Evolutionary conservation across 106 monocot species (phyloP).

Genomic region (Xerophyta viscosa): DNA sequence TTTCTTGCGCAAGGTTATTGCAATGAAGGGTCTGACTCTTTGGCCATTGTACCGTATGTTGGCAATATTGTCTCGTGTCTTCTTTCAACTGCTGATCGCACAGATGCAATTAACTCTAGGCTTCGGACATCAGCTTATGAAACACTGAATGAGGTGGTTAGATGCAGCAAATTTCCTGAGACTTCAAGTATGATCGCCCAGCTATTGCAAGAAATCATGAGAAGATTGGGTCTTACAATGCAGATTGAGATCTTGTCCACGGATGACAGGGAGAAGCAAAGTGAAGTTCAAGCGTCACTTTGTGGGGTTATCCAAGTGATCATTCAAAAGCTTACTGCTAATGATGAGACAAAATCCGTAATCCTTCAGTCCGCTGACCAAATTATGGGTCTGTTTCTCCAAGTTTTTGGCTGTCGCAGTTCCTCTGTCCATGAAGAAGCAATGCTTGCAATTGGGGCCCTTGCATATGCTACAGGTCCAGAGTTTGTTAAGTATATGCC

Average conservation of each 20-base stretch:
- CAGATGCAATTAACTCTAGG: conserved; percentile 35
- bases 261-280: conserved; percentile 53
- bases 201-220: conserved; percentile 44
- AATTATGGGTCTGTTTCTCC: conserved; percentile 65
- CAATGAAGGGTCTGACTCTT: conserved; percentile 23
- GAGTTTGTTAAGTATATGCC: conserved; percentile 71
- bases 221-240: conserved; percentile 25
- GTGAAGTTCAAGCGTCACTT: conserved; percentile 37
- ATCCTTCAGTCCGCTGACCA: conserved; percentile 61
- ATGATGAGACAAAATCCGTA: conserved; percentile 36
- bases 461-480: conserved; percentile 70
- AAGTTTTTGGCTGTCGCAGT: conserved; percentile 66
- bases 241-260: conserved; percentile 42
- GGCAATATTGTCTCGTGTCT: conserved; percentile 48
- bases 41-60: conserved; percentile 39
- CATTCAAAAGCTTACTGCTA: conserved; percentile 37
- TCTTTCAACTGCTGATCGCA: conserved; percentile 50
- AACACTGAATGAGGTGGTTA: conserved; percentile 50
- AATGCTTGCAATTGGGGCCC: conserved; percentile 86
- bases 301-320: conserved; percentile 57
- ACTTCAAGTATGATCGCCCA: conserved; percentile 34
- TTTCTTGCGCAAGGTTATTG: conserved; percentile 80
- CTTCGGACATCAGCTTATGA: conserved; percentile 70
- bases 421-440: conserved; percentile 86
- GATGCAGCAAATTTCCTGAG: conserved; percentile 35